Evolutionary conservation across 345 rosid species (phyloP), one percentile per base, ranked within the genome.

Genomic region (Clarkia xantiana): DNA sequence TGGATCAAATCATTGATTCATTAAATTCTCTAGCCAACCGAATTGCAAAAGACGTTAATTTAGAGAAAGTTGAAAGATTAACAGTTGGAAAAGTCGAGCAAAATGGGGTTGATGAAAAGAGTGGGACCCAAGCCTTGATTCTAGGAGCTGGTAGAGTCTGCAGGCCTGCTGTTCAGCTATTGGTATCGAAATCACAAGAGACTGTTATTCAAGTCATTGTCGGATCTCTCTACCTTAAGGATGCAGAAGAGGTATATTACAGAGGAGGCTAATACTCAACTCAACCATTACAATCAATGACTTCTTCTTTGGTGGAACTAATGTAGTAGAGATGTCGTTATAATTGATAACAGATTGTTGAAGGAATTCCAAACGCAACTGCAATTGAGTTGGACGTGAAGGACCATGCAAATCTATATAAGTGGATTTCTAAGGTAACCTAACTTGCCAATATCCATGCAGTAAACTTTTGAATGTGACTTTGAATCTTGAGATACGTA

Each of bases 71-170:
- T 60, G 71, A 79, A 38, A 77, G 82, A 49, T 49, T 68, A 19
- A 75, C 47, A 52, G 65, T 79, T 42, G 86, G 79, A 11, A 73
- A 71, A 66, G 69, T 74, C 58, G 76, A 71, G 68, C 75, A 74
- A 55, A 67, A 42, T 39, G 71, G 47, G 40, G 60, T 20, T 19
- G 62, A 62, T 29, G 58, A 46, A 42, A 63, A 58, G 42, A 73
- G 49, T 61, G 79, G 49, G 63, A 56, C 58, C 49, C 44, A 76
- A 3, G 84, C 83, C 68, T 77, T 90, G 45, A 86, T 90, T 63
- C 67, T 86, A 60, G 97, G 97, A 17, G 97, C 95, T 45, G 97
- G 97, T 20, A 79, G 86, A 44, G 97, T 90, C 52, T 89, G 95
- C 66, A 83, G 65, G 38, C 94, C 97, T 0, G 95, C 94, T 67